Base-by-base conservation (phyloP, 2,329 filamentous ascomycete genomes). In the Rhinocladiella mackenziei region DNA sequence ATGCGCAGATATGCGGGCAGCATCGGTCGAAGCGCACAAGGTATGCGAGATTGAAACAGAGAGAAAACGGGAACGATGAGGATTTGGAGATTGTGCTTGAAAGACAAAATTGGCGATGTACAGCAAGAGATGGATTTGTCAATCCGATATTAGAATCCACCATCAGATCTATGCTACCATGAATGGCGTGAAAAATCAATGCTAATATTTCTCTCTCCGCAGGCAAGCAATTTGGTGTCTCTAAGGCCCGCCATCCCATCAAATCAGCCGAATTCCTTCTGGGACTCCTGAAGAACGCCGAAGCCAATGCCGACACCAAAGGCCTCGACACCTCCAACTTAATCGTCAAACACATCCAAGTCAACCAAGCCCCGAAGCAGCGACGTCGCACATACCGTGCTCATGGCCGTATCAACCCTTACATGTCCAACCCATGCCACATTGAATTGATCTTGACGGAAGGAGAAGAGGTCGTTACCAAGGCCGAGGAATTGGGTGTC, bases 401-500 rank as follows among this genome's bases (percentile, higher is more conserved):
- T 58, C 92, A 98, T 82, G 92, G 92, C 83, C 89, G 92, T 80
- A 98, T 98, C 80, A 98, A 98, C 84, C 92, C 92, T 57, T 98
- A 97, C 83, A 97, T 98, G 94, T 96, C 89, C 62, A 94, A 94
- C 84, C 92, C 92, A 62, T 98, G 91, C 86, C 92, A 98, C 84
- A 95, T 98, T 74, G 94, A 98, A 80, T 79, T 98, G 66, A 98
- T 98, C 82, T 83, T 98, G 64, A 95, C 91, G 68, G 94, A 98
- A 82, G 89, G 80, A 65, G 86, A 94, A 68, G 94, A 98, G 81
- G 81, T 85, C 63, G 88, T 98, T 64, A 81, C 89, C 77, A 98
- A 98, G 84, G 83, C 82, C 54, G 78, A 83, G 61, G 70, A 80
- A 55, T 77, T 81, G 62, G 51, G 35, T 17, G 77, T 75, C 56